Conservation (phyloP, 805 yeast genomes). For the Candida nanaspora region DNA sequence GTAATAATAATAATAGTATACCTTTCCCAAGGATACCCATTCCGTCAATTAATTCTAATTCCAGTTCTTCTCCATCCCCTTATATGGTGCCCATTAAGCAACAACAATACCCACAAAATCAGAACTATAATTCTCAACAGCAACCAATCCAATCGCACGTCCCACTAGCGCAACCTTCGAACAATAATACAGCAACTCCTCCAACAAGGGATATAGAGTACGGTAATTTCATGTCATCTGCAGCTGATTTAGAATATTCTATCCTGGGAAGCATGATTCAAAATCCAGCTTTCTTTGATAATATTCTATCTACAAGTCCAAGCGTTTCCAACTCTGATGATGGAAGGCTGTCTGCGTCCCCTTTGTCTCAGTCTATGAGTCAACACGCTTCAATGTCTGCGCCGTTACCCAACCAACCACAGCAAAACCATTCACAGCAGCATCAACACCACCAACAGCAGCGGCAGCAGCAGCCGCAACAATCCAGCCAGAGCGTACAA, state of each 20-base stretch:
- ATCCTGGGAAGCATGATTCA: constrained; percentile 59
- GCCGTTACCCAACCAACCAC: not conserved
- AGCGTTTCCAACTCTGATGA: constrained; percentile 26
- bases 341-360: not conserved
- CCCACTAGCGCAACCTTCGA: not conserved
- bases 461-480: not conserved
- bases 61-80: not conserved
- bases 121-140: not conserved
- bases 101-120: not conserved
- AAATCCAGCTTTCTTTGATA: constrained; percentile 21
- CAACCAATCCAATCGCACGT: not conserved
- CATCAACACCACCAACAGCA: constrained; percentile 1
- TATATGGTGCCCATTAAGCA: not conserved
- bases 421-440: not conserved
- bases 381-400: not conserved
- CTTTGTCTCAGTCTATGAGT: not conserved
- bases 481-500: not conserved
- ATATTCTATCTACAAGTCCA: constrained; percentile 4
- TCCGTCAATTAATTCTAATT: not conserved
- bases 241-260: constrained; percentile 69
- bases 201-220: not conserved
- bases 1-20: not conserved
- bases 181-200: not conserved
- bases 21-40: not conserved
- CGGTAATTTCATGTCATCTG: constrained; percentile 51